Percentiles rank a stretch among this genome's conserved stretches.
phyloP scores from a whole-genome alignment of 1,139 yeast genomes.

The Kodamaea fungicola region DNA sequence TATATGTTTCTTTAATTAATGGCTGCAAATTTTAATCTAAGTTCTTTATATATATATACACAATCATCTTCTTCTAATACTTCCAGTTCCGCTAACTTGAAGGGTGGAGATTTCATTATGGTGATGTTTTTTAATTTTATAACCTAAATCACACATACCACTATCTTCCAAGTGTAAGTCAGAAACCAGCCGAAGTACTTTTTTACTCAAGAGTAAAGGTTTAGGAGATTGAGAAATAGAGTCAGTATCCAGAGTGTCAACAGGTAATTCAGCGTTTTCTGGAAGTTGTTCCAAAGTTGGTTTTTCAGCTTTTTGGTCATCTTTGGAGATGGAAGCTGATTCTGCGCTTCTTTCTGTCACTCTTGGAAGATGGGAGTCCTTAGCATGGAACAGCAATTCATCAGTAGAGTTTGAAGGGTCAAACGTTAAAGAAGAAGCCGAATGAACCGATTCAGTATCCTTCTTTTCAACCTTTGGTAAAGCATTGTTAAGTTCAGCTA shows the following conservation, averaged over 20 bases:
- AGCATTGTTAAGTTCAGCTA: slow-evolving; percentile 13
- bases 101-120: slow-evolving; percentile 39
- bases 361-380: background rate
- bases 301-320: background rate
- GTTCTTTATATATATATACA: background rate
- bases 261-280: slow-evolving; percentile 5
- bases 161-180: slow-evolving; percentile 25
- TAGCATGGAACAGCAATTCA: background rate
- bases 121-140: slow-evolving; percentile 42
- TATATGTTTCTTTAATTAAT: background rate
- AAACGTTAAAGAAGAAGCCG: slow-evolving; percentile 26
- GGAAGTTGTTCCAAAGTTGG: slow-evolving; percentile 6
- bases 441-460: slow-evolving; percentile 22
- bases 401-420: slow-evolving; percentile 1
- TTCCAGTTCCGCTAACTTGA: slow-evolving; percentile 15
- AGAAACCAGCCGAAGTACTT: slow-evolving; percentile 9
- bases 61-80: slow-evolving; percentile 4
- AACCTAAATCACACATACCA: slow-evolving; percentile 44
- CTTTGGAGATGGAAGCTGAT: background rate
- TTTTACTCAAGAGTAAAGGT: slow-evolving; percentile 5
- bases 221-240: slow-evolving; percentile 5
- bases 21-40: background rate
- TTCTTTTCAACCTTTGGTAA: slow-evolving; percentile 1
- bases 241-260: background rate
- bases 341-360: background rate